Percentiles rank a stretch among this genome's conserved stretches.
phyloP scores from a whole-genome alignment of 768 basidiomycete genomes.

The Neoboletus brunneissimus region DNA sequence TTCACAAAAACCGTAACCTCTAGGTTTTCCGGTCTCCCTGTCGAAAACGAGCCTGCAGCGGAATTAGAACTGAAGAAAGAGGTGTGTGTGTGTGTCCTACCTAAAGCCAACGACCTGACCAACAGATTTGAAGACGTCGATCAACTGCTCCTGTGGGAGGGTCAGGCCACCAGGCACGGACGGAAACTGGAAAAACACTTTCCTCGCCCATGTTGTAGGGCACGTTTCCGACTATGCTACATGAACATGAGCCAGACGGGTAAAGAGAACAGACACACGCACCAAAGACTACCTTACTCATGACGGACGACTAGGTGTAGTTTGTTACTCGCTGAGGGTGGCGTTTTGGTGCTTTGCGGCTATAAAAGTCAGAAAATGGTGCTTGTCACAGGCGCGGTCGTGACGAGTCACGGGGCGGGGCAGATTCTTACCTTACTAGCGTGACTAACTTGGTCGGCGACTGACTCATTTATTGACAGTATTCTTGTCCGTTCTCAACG shows the following conservation, averaged over 20 bases:
- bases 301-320: constrained; percentile 17
- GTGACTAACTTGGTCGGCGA: background rate
- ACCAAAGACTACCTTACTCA: constrained; percentile 79
- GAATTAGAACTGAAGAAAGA: constrained; percentile 4
- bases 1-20: constrained; percentile 93
- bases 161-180: constrained; percentile 5
- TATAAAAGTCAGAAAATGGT: background rate
- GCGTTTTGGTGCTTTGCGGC: background rate
- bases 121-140: constrained; percentile 85
- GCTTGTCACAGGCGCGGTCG: constrained; percentile 10
- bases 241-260: constrained; percentile 1
- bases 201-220: constrained; percentile 87
- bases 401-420: constrained; percentile 14
- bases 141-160: constrained; percentile 63
- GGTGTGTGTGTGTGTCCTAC: too few relatives aligned
- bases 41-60: constrained; percentile 74
- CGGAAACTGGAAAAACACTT: constrained; percentile 13
- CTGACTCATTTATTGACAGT: background rate
- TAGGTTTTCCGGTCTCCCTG: constrained; percentile 90
- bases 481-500: background rate
- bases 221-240: constrained; percentile 71
- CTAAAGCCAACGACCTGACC: constrained; percentile 89
- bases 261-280: constrained; percentile 19
- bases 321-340: background rate
- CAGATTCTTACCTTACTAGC: too few relatives aligned